A percentile compares a stretch with the other conserved stretches of the same genome.
phyloP scores from a whole-genome alignment of 805 yeast genomes.

The Ogataea methylovora region DNA sequence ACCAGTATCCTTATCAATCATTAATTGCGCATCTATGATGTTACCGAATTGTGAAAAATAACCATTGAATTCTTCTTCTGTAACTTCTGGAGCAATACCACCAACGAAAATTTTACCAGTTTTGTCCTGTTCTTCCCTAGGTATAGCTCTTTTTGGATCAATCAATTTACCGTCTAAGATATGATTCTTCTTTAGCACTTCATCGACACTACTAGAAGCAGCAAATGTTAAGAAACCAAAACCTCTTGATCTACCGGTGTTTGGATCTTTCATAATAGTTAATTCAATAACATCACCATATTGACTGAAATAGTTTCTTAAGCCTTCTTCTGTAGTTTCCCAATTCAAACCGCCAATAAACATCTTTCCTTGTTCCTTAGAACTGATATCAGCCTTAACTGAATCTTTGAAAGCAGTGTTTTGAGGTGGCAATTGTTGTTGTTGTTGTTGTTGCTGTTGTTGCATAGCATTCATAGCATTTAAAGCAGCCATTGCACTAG shows the following conservation, averaged over 20 bases:
- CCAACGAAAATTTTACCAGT: slow-evolving; percentile 97
- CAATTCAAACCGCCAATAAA: slow-evolving; percentile 95
- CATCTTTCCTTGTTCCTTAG: slow-evolving; percentile 81
- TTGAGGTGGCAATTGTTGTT: slow-evolving; percentile 4
- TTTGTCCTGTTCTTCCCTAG: slow-evolving; percentile 93
- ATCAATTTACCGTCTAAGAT: slow-evolving; percentile 91
- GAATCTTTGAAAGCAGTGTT: slow-evolving; percentile 15
- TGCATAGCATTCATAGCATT: slow-evolving; percentile 10
- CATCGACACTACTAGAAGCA: slow-evolving; percentile 75
- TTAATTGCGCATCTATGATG: slow-evolving; percentile 90
- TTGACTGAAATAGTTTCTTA: slow-evolving; percentile 74
- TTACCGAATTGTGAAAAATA: slow-evolving; percentile 85
- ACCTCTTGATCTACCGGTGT: slow-evolving; percentile 87
- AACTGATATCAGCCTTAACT: slow-evolving; percentile 41
- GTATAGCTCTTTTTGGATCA: slow-evolving; percentile 96
- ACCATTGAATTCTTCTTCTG: slow-evolving; percentile 80
- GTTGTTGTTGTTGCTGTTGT: slow-evolving; percentile 8
- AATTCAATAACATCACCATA: slow-evolving; percentile 85
- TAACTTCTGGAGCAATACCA: slow-evolving; percentile 90
- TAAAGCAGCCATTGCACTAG: slow-evolving; percentile 6
- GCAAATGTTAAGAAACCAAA: slow-evolving; percentile 90
- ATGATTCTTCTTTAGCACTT: slow-evolving; percentile 80
- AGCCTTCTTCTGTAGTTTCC: slow-evolving; percentile 91
- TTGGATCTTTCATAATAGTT: slow-evolving; percentile 86
- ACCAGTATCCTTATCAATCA: slow-evolving; percentile 97